Percentiles rank a stretch among this genome's conserved stretches.
Evolutionary conservation across 768 basidiomycete genomes (phyloP).

Genomic region (Tubosaeta brunneosetosa): DNA sequence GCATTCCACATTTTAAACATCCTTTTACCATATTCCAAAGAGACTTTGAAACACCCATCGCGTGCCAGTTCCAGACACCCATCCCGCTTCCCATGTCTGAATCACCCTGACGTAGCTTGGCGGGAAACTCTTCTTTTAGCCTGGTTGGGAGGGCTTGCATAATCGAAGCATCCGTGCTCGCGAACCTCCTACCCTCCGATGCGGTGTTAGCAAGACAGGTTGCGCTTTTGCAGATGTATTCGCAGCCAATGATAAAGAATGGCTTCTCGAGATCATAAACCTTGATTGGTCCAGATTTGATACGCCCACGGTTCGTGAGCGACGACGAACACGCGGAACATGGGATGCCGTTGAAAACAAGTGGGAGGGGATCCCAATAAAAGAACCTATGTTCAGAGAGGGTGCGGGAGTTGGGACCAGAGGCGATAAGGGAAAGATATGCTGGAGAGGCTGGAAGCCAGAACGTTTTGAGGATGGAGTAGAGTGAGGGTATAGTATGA

Average conservation of each 20-base stretch:
- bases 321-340: slow-evolving; percentile 63
- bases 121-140: slow-evolving; percentile 73
- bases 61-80: slow-evolving; percentile 74
- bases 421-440: slow-evolving; percentile 73
- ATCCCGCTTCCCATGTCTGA: slow-evolving; percentile 53
- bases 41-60: slow-evolving; percentile 62
- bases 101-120: slow-evolving; percentile 52
- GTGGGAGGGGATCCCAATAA: slow-evolving; percentile 84
- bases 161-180: slow-evolving; percentile 69
- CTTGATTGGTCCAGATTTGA: slow-evolving; percentile 69
- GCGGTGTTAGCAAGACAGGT: slow-evolving; percentile 41
- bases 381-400: slow-evolving; percentile 74
- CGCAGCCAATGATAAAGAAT: slow-evolving; percentile 83
- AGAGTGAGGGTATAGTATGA: slow-evolving; percentile 64
- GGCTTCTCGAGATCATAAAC: slow-evolving; percentile 76
- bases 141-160: slow-evolving; percentile 63
- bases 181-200: slow-evolving; percentile 59
- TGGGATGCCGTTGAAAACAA: slow-evolving; percentile 76
- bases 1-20: slow-evolving; percentile 51
- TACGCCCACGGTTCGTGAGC: slow-evolving; percentile 64
- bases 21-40: slow-evolving; percentile 73
- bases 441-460: slow-evolving; percentile 78
- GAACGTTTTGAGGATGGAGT: slow-evolving; percentile 76
- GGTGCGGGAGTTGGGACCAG: slow-evolving; percentile 59
- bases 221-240: slow-evolving; percentile 60